Base-by-base conservation (phyloP, 805 yeast genomes). In the Teunomyces barrocoloradensis region DNA sequence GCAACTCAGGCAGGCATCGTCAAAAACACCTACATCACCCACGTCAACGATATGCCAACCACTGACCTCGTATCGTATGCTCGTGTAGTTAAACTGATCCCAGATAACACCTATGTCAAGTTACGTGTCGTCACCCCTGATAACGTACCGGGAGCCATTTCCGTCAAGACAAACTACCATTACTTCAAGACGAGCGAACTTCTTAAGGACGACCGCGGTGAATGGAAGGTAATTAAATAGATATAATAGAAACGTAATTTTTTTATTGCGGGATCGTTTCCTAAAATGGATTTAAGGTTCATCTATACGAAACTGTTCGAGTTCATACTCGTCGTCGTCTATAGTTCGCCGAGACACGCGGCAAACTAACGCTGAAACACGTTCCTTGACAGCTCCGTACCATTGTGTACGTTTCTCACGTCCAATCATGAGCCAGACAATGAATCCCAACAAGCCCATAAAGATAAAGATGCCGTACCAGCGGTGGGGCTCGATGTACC, bases 111-210 rank as follows among this genome's bases (percentile, higher is more conserved):
- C 3, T 91, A 89, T 59, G 85, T 89, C 57, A 87, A 89, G 59
- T 68, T 91, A 51, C 80, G 96, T 52, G 69, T 87, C 33, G 91
- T 89, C 39, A 81, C 95, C 1, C 89, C 86, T 65, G 97, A 91
- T 57, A 85, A 86, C 51, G 83, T 89, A 20, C 96, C 96, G 17
- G 80, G 84, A 56, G 97, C 97, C 1, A 82, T 85, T 42, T 85
- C 96, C 0, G 66, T 90, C 55, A 88, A 89, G 68, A 88, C 95
- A 0, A 89, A 88, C 64, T 87, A 88, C 60, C 97, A 90, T 60
- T 90, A 90, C 61, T 90, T 89, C 73, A 89, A 89, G 39, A 85
- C 90, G 3, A 75, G 78, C 9, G 87, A 83, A 60, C 60, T 84
- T 50, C 77, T 73, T 54, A 81, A 78, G 57, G 54, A 54, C 2